Percentiles rank a stretch among this genome's conserved stretches.
These are phyloP conservation scores for Sicyos edulis DNA, from an alignment of 306 rosid genomes.

Conservation along the genomic window DNA sequence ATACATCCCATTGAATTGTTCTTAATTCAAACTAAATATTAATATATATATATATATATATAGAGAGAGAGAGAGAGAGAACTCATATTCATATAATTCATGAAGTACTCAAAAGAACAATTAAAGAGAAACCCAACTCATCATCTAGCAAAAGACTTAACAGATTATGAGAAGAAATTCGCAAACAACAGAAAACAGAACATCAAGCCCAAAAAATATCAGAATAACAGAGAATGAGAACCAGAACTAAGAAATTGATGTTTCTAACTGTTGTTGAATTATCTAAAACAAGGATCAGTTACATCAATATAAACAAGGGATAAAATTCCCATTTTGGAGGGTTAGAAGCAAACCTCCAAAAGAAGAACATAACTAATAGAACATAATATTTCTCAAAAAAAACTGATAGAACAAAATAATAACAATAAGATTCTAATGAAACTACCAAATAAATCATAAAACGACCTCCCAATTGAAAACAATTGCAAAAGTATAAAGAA, in stretches of 20 bases:
- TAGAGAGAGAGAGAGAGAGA: too few relatives aligned
- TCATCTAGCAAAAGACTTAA: constrained; percentile 6
- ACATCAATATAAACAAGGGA: not conserved
- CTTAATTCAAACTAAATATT: not conserved
- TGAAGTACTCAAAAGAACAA: not conserved
- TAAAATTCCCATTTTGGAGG: not conserved
- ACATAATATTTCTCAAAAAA: too few relatives aligned
- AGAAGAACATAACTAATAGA: not conserved
- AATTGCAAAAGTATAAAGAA: not conserved
- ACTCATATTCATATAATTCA: not conserved
- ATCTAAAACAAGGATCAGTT: too few relatives aligned
- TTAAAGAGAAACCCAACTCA: not conserved
- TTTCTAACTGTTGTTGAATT: too few relatives aligned
- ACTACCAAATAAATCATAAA: not conserved
- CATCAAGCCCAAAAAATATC: not conserved
- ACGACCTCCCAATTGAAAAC: not conserved
- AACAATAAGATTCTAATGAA: not conserved
- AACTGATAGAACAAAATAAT: not conserved
- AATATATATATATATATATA: not conserved
- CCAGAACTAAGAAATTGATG: too few relatives aligned
- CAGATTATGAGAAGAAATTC: not conserved
- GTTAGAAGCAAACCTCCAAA: too few relatives aligned
- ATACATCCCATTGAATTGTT: not conserved
- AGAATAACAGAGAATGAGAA: too few relatives aligned
- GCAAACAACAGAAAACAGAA: not conserved